These are phyloP conservation scores for Aulographum hederae DNA, from an alignment of 2,329 filamentous ascomycete species.

Conservation along the genomic window DNA sequence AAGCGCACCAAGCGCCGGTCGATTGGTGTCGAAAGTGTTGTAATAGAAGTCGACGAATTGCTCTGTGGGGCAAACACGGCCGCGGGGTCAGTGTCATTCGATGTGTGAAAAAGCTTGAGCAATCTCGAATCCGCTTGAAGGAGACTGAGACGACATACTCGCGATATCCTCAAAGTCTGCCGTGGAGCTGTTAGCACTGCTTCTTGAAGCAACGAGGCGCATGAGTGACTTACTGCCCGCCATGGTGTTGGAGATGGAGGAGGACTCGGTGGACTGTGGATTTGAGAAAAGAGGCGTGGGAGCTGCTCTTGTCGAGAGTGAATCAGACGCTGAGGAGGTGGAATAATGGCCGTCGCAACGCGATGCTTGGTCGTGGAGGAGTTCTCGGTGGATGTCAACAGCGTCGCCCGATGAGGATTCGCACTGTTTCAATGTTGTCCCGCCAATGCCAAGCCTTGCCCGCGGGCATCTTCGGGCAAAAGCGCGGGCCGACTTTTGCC, in stretches of 20 bases:
- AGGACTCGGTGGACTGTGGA: too few relatives aligned
- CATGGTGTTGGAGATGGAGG: neutral
- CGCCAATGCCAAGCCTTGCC: too few relatives aligned
- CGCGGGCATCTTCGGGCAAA: too few relatives aligned
- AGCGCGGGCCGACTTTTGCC: too few relatives aligned
- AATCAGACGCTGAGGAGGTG: too few relatives aligned
- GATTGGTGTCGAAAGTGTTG: constrained; percentile 62
- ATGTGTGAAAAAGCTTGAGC: neutral
- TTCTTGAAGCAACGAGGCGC: neutral
- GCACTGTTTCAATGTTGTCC: too few relatives aligned
- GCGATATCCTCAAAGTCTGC: neutral
- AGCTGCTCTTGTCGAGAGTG: too few relatives aligned
- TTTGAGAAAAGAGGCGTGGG: too few relatives aligned
- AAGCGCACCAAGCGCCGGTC: constrained; percentile 45
- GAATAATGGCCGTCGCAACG: too few relatives aligned
- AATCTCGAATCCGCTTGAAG: neutral
- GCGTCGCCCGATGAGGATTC: too few relatives aligned
- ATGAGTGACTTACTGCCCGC: neutral
- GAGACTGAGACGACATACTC: neutral
- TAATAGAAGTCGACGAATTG: constrained; percentile 89
- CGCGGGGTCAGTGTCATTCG: constrained; percentile 44
- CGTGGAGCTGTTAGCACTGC: neutral
- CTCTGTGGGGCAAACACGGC: constrained; percentile 52
- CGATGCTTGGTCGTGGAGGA: too few relatives aligned
- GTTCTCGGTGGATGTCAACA: too few relatives aligned